phyloP scores from a whole-genome alignment of 2,329 filamentous ascomycete genomes.

The Exserohilum turcica region DNA sequence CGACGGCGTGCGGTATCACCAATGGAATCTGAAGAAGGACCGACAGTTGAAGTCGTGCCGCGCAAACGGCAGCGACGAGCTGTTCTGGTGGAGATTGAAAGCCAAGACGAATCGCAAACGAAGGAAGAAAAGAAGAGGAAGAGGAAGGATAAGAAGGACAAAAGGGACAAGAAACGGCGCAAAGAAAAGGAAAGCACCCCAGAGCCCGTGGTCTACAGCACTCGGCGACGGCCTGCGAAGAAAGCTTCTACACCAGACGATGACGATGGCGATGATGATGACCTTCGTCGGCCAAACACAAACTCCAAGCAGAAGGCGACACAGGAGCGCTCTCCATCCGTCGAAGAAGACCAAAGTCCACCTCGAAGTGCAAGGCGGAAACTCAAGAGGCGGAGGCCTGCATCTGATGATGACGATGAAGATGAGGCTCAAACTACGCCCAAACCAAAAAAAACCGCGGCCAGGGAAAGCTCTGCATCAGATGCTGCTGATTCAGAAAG shows the following conservation, averaged over 20 bases:
- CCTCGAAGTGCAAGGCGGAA: constrained; percentile 11
- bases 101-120: not conserved
- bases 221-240: constrained; percentile 8
- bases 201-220: constrained; percentile 9
- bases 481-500: constrained; percentile 20
- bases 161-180: not conserved
- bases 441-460: constrained; percentile 32
- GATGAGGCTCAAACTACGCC: constrained; percentile 11
- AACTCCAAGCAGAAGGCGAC: not conserved
- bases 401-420: constrained; percentile 12
- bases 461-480: constrained; percentile 18
- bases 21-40: constrained; percentile 11
- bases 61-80: constrained; percentile 15
- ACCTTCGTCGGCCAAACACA: not conserved
- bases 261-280: constrained; percentile 1
- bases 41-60: constrained; percentile 21
- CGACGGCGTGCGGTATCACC: constrained; percentile 16
- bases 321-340: constrained; percentile 1
- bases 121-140: constrained; percentile 3
- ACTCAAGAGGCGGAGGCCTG: constrained; percentile 4
- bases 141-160: not conserved
- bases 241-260: constrained; percentile 9
- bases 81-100: constrained; percentile 1
- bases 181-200: not conserved
- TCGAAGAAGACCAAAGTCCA: constrained; percentile 7